phyloP scores from a whole-genome alignment of 805 yeast genomes.

The Diddensiella caesifluorescens region DNA sequence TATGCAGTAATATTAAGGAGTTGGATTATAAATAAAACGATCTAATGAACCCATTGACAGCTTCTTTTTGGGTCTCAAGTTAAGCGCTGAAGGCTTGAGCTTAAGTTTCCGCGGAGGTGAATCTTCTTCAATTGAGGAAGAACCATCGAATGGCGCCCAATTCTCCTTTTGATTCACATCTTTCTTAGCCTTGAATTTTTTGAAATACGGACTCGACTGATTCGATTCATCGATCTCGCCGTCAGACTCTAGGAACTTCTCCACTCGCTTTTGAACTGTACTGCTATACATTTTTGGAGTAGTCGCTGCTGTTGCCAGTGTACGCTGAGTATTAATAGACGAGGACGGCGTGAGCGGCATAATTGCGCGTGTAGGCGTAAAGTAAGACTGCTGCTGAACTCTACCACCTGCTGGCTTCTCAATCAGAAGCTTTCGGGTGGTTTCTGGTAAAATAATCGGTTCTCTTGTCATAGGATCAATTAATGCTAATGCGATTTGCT shows the following conservation, averaged over 20 bases:
- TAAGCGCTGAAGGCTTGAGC: background rate
- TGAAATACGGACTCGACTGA: background rate
- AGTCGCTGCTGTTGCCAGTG: background rate
- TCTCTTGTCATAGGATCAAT: constrained; percentile 59
- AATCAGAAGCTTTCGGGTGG: too few relatives aligned
- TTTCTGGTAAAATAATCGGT: constrained; percentile 27
- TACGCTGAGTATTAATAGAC: background rate
- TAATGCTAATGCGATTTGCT: constrained; percentile 55
- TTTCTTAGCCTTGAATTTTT: background rate
- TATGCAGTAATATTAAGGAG: too few relatives aligned
- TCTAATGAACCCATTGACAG: constrained; percentile 3
- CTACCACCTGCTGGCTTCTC: too few relatives aligned
- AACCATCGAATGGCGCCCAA: constrained; percentile 1
- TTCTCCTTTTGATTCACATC: background rate
- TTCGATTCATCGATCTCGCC: background rate
- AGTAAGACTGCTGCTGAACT: background rate
- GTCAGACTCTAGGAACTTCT: constrained; percentile 1
- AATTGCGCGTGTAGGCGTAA: background rate
- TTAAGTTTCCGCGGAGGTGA: constrained; percentile 4
- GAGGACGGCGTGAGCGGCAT: background rate
- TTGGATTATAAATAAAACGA: constrained; percentile 5
- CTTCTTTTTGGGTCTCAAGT: background rate
- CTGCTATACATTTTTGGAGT: background rate
- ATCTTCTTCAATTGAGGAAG: constrained; percentile 7
- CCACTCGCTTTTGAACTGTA: background rate